Conservation (phyloP, 257 asterid genomes). For the Craterostigma plantagineum region DNA sequence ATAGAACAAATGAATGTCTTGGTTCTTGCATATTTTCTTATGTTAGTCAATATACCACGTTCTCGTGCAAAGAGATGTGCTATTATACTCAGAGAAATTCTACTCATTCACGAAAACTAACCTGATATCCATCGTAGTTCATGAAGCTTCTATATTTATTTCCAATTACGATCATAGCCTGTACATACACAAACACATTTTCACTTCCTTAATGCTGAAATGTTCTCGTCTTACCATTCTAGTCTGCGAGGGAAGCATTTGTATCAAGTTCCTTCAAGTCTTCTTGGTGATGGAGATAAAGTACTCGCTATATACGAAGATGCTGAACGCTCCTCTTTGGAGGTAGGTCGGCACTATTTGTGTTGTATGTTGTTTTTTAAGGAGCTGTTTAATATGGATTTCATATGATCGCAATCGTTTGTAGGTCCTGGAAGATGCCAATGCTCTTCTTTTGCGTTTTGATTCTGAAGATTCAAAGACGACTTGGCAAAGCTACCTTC, state of each 20-base stretch:
- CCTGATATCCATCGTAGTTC: no score
- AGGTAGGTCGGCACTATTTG: slow-evolving; percentile 26
- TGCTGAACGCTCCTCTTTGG: slow-evolving; percentile 34
- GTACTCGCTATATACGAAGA: slow-evolving; percentile 68
- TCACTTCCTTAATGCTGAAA: neutral
- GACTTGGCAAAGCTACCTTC: slow-evolving; percentile 75
- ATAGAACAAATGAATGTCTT: no score
- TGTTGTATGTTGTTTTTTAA: slow-evolving; percentile 2
- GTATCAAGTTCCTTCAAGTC: slow-evolving; percentile 60
- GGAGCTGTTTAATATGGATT: slow-evolving; percentile 2
- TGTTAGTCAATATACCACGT: no score
- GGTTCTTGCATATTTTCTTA: no score
- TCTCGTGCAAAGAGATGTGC: no score
- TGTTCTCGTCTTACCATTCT: slow-evolving; percentile 13
- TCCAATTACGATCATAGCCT: no score
- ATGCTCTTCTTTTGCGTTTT: slow-evolving; percentile 53
- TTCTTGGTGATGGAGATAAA: slow-evolving; percentile 46
- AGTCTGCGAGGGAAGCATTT: slow-evolving; percentile 86
- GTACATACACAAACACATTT: no score
- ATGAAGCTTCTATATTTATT: no score
- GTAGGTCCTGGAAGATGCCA: slow-evolving; percentile 74
- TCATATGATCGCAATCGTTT: no score
- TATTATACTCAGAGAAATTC: no score
- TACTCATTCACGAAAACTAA: no score
- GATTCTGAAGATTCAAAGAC: slow-evolving; percentile 54